Base-by-base conservation (phyloP, 306 rosid genomes). In the Alnus glutinosa region DNA sequence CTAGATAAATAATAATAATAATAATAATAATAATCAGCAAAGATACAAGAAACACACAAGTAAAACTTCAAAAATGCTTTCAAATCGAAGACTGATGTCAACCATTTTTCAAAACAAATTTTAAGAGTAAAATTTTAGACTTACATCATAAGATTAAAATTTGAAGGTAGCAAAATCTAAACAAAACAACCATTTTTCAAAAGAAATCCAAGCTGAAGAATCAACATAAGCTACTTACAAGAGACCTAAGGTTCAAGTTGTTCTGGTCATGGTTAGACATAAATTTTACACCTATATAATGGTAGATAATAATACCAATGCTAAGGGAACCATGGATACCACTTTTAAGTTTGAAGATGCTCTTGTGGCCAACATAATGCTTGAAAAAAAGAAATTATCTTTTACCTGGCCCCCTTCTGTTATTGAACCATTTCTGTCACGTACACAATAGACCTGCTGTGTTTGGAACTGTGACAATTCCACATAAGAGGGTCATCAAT, bases 341-440 rank as follows among this genome's bases (percentile, higher is more conserved):
- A 18, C 72, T 42, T 18, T 16, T 42, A 68, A 37, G 8, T 39
- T 68, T 68, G 13, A 16, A 30, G 36, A 37, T 18, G 44, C 54
- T 32, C 49, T 36, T 9, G 44, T 32, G 47, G 16, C 19, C 71
- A n/a, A 42, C 71, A 16, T 47, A n/a, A 39, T 36, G 9, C 28
- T 28, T 4, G 16, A 13, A 54, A 62, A 16, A 9, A 78, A 69
- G 76, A 68, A 74, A 73, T 28, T 12, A 15, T 51, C 19, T 77
- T 58, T 85, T 72, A 95, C 99, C 98, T 91, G 87, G 83, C 99
- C 91, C 55, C 99, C 99, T 82, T 95, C 98, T 19, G 89, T 86
- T 75, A 93, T 90, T 66, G 86, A 68, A 44, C 99, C 99, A 69
- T 85, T 51, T 79, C 84, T 86, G 77, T 93, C 93, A 4, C 97